Evolutionary conservation across 495 filamentous ascomycete genomes (phyloP), one percentile per base, ranked within the genome.

Genomic region (Paragyromitra xinjiangensis): DNA sequence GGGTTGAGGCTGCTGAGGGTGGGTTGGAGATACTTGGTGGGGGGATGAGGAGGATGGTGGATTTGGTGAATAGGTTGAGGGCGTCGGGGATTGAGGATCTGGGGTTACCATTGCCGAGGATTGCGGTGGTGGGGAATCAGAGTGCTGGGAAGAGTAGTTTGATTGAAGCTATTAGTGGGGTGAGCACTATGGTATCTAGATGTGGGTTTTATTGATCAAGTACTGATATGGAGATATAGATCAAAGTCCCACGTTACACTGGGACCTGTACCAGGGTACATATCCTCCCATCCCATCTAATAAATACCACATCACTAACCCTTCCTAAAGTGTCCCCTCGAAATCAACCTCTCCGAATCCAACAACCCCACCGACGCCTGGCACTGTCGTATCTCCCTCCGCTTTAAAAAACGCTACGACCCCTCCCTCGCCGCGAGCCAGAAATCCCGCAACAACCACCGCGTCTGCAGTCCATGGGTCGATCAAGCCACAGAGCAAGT

Each of bases 71-170:
- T 45, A 53, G 78, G 16, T 66, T 83, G 22, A 73, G 82, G 42
- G 79, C 83, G 6, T 73, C 72, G 0, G 82, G 82, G 34, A 78
- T 83, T 37, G 83, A 83, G 62, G 82, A 82, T 42, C 69, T 81
- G 11, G 83, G 78, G 0, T 55, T 83, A 16, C 73, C 78, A 3
- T 64, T 83, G 9, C 82, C 82, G 29, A 77, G 82, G 53, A 83
- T 83, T 44, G 82, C 75, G 0, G 82, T 83, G 4, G 81, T 83
- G 40, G 82, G 82, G 3, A 82, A 83, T 56, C 82, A 83, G 70
- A 83, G 81, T 24, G 81, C 83, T 0, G 82, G 82, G 12, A 83
- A 83, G 71, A 73, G 66, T 34, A 83, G 81, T 48, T 69, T 84
- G 14, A 84, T 83, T 58, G 82, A 83, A 55, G 82, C 82, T 4